Evolutionary conservation across 2,329 filamentous ascomycete genomes (phyloP).

Genomic region (Tolypocladium paradoxum): DNA sequence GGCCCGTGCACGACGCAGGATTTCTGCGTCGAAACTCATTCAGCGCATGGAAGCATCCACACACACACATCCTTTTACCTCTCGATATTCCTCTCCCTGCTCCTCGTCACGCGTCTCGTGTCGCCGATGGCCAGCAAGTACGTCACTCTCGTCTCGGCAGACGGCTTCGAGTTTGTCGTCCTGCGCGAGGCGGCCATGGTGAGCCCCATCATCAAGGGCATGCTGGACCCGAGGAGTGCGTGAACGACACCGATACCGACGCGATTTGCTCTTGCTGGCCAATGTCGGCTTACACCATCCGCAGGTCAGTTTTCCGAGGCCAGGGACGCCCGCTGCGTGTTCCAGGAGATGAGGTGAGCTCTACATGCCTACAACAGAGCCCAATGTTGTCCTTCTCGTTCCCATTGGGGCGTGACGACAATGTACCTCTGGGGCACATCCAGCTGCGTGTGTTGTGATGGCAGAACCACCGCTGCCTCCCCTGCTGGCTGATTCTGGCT

Average conservation of each 20-base stretch:
- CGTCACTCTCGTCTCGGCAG: conserved; percentile 64
- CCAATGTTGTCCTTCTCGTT: neutral
- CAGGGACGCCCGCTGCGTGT: conserved; percentile 50
- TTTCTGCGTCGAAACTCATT: neutral
- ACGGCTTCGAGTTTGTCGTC: conserved; percentile 69
- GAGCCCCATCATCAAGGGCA: conserved; percentile 62
- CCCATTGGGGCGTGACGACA: conserved; percentile 21
- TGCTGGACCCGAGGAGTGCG: conserved; percentile 59
- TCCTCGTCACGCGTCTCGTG: neutral
- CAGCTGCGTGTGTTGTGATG: conserved; percentile 18
- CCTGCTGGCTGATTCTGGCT: conserved; percentile 30
- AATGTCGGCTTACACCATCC: conserved; percentile 5
- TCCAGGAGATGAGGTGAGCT: conserved; percentile 64
- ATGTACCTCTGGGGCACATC: neutral
- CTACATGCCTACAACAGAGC: neutral
- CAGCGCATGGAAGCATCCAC: neutral
- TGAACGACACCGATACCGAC: conserved; percentile 4
- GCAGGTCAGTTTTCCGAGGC: conserved; percentile 56
- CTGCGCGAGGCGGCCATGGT: conserved; percentile 59
- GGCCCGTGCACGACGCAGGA: neutral
- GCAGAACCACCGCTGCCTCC: conserved; percentile 29
- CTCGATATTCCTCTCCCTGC: neutral
- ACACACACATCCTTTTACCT: neutral
- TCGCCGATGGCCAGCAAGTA: conserved; percentile 44
- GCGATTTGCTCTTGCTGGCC: neutral